phyloP scores from a whole-genome alignment of 75 land plant species.

The Cryptomeria japonica region DNA sequence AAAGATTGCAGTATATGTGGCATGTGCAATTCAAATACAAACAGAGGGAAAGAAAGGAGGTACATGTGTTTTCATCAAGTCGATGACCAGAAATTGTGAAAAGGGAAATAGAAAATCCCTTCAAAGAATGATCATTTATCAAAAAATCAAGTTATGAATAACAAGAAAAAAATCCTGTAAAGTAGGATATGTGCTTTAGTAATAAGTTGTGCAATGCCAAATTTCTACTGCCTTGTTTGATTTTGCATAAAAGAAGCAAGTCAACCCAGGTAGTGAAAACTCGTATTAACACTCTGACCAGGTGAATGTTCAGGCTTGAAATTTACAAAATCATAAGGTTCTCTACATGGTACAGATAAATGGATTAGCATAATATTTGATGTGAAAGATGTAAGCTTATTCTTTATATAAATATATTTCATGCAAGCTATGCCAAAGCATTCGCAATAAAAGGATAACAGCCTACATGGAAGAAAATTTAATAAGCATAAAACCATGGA shows the following conservation, averaged over 20 bases:
- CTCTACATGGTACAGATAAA: not conserved
- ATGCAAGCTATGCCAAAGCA: not conserved
- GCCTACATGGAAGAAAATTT: not conserved
- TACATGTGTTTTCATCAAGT: not conserved
- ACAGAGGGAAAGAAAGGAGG: not conserved
- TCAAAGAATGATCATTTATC: not conserved
- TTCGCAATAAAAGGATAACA: not conserved
- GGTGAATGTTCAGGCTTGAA: not conserved
- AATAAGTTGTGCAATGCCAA: not conserved
- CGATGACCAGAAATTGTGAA: not conserved
- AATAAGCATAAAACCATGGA: not conserved
- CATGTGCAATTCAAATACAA: not conserved
- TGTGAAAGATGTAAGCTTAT: not conserved
- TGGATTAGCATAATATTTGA: not conserved
- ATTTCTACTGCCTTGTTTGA: not conserved
- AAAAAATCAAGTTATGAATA: not conserved
- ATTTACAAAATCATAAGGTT: not conserved
- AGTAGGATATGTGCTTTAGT: not conserved
- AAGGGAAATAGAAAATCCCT: not conserved
- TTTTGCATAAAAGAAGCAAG: not conserved
- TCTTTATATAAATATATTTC: not conserved
- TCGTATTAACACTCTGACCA: not conserved
- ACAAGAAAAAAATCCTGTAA: not conserved
- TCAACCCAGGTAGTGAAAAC: not conserved
- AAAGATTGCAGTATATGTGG: not conserved